These are phyloP conservation scores for Rhytidiadelphus loreus DNA, from an alignment of 225 moss, liverwort and hornwort species.

Conservation along the genomic window DNA sequence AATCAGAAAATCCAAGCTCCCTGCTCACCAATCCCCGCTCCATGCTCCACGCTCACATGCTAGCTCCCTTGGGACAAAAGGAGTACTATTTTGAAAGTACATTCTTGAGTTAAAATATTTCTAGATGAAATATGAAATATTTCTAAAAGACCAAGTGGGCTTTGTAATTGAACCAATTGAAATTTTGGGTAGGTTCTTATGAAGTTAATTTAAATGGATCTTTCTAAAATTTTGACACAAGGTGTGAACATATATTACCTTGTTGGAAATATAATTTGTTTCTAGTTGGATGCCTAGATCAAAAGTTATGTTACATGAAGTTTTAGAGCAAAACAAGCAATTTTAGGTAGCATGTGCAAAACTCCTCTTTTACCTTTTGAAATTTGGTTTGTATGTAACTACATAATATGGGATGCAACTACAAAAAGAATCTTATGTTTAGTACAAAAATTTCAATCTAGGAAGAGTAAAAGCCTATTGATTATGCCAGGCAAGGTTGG, in stretches of 20 bases:
- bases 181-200: too few species aligned
- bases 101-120: too few species aligned
- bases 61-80: too few species aligned
- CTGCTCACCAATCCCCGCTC: too few species aligned
- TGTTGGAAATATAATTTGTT: neutral
- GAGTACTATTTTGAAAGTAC: too few species aligned
- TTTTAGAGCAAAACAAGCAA: rapidly evolving
- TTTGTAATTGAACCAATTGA: too few species aligned
- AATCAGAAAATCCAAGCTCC: too few species aligned
- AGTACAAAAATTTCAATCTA: neutral
- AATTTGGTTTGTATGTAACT: neutral
- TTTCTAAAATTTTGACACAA: neutral
- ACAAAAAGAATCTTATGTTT: too few species aligned
- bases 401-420: neutral
- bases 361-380: neutral
- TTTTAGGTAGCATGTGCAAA: rapidly evolving
- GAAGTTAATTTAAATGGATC: too few species aligned
- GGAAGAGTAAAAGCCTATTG: rapidly evolving
- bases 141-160: too few species aligned
- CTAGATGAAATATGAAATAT: too few species aligned
- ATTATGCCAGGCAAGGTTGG: rapidly evolving
- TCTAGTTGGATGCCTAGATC: rapidly evolving
- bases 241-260: neutral
- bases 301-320: neutral
- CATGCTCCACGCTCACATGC: too few species aligned